Evolutionary conservation across 2,329 filamentous ascomycete genomes (phyloP), one percentile per base, ranked within the genome.

Genomic region (Passalora sequoiae): DNA sequence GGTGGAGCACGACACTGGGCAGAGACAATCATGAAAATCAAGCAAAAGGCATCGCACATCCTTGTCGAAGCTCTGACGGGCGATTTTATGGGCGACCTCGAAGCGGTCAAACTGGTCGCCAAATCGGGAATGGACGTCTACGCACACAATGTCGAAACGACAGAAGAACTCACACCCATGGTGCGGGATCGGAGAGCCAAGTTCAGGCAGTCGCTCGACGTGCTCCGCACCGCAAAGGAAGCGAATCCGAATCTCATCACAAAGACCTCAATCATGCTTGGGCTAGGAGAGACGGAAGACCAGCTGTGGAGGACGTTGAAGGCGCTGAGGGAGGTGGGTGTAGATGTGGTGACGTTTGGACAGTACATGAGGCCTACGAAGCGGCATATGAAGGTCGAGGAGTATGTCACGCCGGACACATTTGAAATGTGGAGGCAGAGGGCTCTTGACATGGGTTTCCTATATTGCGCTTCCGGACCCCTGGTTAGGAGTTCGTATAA

Each of bases 341-440:
- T 96, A 33, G 92, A 98, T 57, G 88, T 98, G 9, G 89, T 98
- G 45, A 98, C 92, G 0, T 98, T 98, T 57, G 92, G 92, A n/a
- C 92, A 98, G 72, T 98, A 98, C 73, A 98, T 98, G 92, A 86
- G 91, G 8, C 92, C 92, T 1, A 98, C 92, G 4, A 98, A 97
- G 75, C 80, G 91, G 32, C 92, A 98, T 66, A 91, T 98, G 80
- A 84, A 94, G 66, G 92, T 98, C 22, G 85, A 94, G 61, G 88
- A 91, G 66, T 98, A 98, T 65, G 79, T 98, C 35, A 91, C 89
- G 0, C 92, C 92, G 1, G 86, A 85, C 49, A 81, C 83, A 50
- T 98, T 98, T 62, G 91, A 97, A 62, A 72, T 85, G 60, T 98
- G 92, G 92, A 80, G 86, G 48, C 80, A 88, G 69, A 80, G 89